Evolutionary conservation across 1,139 yeast genomes (phyloP).

Genomic region (Candida buenavistaensis): DNA sequence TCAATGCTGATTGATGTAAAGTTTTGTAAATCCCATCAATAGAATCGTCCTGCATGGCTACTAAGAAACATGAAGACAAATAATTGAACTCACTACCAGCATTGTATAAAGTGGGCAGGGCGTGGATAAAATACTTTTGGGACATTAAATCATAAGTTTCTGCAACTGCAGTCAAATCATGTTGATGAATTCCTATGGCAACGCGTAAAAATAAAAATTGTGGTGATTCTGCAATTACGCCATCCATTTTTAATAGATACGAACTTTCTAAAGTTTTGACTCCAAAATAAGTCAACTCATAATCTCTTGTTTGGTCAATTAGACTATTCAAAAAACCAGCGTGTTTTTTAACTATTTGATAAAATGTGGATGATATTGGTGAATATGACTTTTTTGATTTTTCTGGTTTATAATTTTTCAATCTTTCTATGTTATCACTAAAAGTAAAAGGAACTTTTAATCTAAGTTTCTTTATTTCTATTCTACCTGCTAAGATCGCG

Average conservation of each 20-base stretch:
- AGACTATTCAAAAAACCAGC: slow-evolving; percentile 35
- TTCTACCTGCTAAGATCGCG: slow-evolving; percentile 48
- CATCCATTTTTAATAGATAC: slow-evolving; percentile 40
- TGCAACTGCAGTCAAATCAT: slow-evolving; percentile 36
- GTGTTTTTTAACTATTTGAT: slow-evolving; percentile 31
- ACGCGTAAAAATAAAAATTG: slow-evolving; percentile 53
- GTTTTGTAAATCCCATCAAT: slow-evolving; percentile 60
- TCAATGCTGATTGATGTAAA: slow-evolving; percentile 53
- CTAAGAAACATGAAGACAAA: slow-evolving; percentile 55
- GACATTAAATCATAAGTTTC: slow-evolving; percentile 57
- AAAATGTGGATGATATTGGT: slow-evolving; percentile 27
- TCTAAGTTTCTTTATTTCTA: slow-evolving; percentile 37
- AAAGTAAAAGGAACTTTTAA: slow-evolving; percentile 26
- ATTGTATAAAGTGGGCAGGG: slow-evolving; percentile 56
- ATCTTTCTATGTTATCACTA: slow-evolving; percentile 30
- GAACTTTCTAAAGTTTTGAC: slow-evolving; percentile 52
- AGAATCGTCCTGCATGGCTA: slow-evolving; percentile 60
- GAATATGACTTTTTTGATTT: slow-evolving; percentile 15
- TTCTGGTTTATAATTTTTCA: slow-evolving; percentile 20
- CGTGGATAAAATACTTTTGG: slow-evolving; percentile 51
- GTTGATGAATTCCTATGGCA: slow-evolving; percentile 52
- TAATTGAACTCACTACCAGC: slow-evolving; percentile 51
- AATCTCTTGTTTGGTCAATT: slow-evolving; percentile 39
- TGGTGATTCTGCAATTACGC: slow-evolving; percentile 46
- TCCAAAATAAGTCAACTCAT: slow-evolving; percentile 49